Evolutionary conservation across 2,329 filamentous ascomycete genomes (phyloP), one percentile per base, ranked within the genome.

Genomic region (Claviceps sp.): DNA sequence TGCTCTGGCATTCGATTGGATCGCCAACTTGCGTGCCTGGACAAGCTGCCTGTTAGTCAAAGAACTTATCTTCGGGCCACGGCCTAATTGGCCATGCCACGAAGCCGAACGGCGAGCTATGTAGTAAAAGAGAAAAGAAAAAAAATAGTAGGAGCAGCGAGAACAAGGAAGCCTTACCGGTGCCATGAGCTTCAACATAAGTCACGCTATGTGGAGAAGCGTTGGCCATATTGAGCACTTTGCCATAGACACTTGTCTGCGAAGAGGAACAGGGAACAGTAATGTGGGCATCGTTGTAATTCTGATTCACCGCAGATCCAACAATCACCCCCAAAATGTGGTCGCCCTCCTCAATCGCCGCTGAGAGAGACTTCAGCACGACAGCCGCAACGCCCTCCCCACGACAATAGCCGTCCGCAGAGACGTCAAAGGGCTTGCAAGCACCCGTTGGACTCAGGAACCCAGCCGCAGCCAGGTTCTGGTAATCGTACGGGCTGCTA

Each of bases 321-420:
- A 85, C 73, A 51, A 94, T 84, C 56, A 87, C 83, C 23, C 82
- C 86, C 29, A 89, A 74, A 39, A 77, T 82, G 76, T 62, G 82
- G 79, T 91, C 87, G 54, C 86, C 83, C 59, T 91, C 86, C 0
- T 79, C 77, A 47, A 86, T 66, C 0, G 87, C 87, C 65, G 89
- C 85, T 50, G 86, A 82, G 4, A 89, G 78, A 45, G 85, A 77
- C 72, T 93, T 93, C 43, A 93, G 71, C 20, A 91, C 75, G 49
- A 93, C 76, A 0, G 83, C 83, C 1, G 82, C 86, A 53, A 85
- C 85, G 20, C 79, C 82, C 57, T 93, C 87, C 50, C 82, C 86
- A 62, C 87, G 81, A 68, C 86, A 93, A 67, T 93, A 91, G 1
- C 87, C 87, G 66, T 90, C 86, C 1, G 87, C 87, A 26, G 56